These are phyloP conservation scores for Fusarium verrucosum DNA, from an alignment of 2,329 filamentous ascomycete species.

Conservation along the genomic window DNA sequence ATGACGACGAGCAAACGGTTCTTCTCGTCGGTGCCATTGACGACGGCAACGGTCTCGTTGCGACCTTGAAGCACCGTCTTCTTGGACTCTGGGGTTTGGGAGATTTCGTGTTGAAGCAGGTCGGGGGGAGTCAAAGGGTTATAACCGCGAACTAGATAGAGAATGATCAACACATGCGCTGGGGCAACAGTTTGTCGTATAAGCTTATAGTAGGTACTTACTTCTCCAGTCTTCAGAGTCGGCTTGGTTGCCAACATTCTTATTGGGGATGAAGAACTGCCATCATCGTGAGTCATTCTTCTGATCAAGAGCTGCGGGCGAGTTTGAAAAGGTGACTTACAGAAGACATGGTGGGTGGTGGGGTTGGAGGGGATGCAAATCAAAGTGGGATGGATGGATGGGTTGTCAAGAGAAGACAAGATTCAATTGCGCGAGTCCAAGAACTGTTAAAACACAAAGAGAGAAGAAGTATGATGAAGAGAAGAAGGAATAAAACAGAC, in stretches of 20 bases:
- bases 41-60: conserved; percentile 72
- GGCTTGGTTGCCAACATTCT: conserved; percentile 78
- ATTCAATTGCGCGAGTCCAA: conserved; percentile 3
- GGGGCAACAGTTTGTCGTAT: background rate
- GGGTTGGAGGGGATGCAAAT: conserved; percentile 17
- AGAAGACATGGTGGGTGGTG: conserved; percentile 41
- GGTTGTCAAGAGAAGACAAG: background rate
- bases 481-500: conserved; percentile 11
- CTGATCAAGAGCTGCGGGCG: conserved; percentile 18
- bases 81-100: conserved; percentile 65
- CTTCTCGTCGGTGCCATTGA: conserved; percentile 72
- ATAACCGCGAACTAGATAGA: conserved; percentile 79
- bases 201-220: conserved; percentile 54
- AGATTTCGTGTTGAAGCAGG: conserved; percentile 93
- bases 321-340: conserved; percentile 35
- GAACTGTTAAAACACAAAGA: background rate
- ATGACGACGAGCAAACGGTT: conserved; percentile 76
- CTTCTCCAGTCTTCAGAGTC: conserved; percentile 85
- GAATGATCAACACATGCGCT: conserved; percentile 38
- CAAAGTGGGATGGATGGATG: background rate
- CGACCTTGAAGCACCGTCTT: conserved; percentile 69
- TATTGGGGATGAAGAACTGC: conserved; percentile 79
- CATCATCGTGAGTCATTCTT: conserved; percentile 44
- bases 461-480: background rate
- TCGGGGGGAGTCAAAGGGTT: conserved; percentile 93